Percentiles rank a stretch among this genome's conserved stretches.
Evolutionary conservation across 495 filamentous ascomycete genomes (phyloP).

Genomic region (Penicillium lividum): DNA sequence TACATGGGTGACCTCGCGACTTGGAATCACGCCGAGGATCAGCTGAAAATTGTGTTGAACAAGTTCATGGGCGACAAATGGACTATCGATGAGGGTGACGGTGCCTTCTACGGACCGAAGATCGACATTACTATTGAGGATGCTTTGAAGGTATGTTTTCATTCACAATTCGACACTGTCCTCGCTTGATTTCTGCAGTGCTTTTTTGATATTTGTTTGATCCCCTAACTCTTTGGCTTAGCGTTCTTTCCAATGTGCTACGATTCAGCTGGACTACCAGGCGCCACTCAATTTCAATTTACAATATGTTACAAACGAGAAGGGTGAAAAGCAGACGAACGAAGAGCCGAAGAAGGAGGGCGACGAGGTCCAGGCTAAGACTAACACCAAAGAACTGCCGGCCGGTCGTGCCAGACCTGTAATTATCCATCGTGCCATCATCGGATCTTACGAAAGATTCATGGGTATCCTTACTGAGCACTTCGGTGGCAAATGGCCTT

Average conservation of each 20-base stretch:
- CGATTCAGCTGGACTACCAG: slow-evolving; percentile 93
- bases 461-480: slow-evolving; percentile 92
- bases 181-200: too few species aligned
- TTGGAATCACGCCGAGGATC: slow-evolving; percentile 83
- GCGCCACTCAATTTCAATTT: slow-evolving; percentile 82
- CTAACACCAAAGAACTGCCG: slow-evolving; percentile 38
- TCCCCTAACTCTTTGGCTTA: too few species aligned
- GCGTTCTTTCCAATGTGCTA: slow-evolving; percentile 87
- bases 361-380: slow-evolving; percentile 38
- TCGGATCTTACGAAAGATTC: slow-evolving; percentile 92
- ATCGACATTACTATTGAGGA: slow-evolving; percentile 92
- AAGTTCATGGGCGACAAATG: slow-evolving; percentile 78
- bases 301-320: slow-evolving; percentile 76
- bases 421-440: slow-evolving; percentile 95
- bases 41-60: slow-evolving; percentile 73
- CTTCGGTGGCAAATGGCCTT: slow-evolving; percentile 96
- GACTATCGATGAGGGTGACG: slow-evolving; percentile 89
- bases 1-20: slow-evolving; percentile 82
- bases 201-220: too few species aligned
- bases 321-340: slow-evolving; percentile 20
- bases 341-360: slow-evolving; percentile 28
- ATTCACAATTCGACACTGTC: too few species aligned
- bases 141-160: slow-evolving; percentile 50
- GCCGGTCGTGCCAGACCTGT: slow-evolving; percentile 86
- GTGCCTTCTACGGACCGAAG: slow-evolving; percentile 96